A percentile compares a stretch with the other conserved stretches of the same genome.
Evolutionary conservation across 495 filamentous ascomycete species (phyloP).

Genomic region (Podospora tetraspora): DNA sequence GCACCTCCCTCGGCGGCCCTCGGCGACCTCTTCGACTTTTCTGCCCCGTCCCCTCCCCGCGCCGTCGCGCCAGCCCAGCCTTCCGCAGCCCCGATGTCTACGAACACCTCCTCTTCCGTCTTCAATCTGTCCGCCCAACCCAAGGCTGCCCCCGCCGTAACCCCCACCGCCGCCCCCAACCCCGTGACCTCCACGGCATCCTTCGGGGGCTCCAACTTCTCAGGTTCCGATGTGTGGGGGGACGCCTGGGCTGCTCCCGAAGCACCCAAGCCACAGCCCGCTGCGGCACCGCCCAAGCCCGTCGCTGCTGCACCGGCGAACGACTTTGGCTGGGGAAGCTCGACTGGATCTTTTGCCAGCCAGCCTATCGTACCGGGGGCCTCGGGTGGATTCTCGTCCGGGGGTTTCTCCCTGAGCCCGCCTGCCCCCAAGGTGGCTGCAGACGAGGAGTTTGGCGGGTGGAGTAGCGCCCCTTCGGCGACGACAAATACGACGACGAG

Average conservation of each 20-base stretch:
- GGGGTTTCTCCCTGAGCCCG: background rate
- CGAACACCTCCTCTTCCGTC: slow-evolving; percentile 49
- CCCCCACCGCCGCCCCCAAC: slow-evolving; percentile 22
- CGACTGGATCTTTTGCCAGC: slow-evolving; percentile 38
- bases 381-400: slow-evolving; percentile 41
- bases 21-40: slow-evolving; percentile 78
- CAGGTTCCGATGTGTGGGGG: slow-evolving; percentile 45
- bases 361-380: slow-evolving; percentile 50
- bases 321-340: slow-evolving; percentile 53
- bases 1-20: slow-evolving; percentile 48
- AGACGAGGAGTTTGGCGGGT: slow-evolving; percentile 93
- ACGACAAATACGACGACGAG: slow-evolving; percentile 36
- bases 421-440: slow-evolving; percentile 60
- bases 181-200: slow-evolving; percentile 33
- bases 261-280: slow-evolving; percentile 29
- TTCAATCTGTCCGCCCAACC: slow-evolving; percentile 69
- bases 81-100: slow-evolving; percentile 38
- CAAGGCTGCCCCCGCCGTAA: slow-evolving; percentile 42
- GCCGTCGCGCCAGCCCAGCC: slow-evolving; percentile 43
- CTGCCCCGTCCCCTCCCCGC: slow-evolving; percentile 35
- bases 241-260: slow-evolving; percentile 53
- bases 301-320: slow-evolving; percentile 31
- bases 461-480: slow-evolving; percentile 62
- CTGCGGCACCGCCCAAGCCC: slow-evolving; percentile 27
- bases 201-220: slow-evolving; percentile 30